These are phyloP conservation scores for Yamadazyma sp. DNA, from an alignment of 1,139 yeast genomes.

Conservation along the genomic window DNA sequence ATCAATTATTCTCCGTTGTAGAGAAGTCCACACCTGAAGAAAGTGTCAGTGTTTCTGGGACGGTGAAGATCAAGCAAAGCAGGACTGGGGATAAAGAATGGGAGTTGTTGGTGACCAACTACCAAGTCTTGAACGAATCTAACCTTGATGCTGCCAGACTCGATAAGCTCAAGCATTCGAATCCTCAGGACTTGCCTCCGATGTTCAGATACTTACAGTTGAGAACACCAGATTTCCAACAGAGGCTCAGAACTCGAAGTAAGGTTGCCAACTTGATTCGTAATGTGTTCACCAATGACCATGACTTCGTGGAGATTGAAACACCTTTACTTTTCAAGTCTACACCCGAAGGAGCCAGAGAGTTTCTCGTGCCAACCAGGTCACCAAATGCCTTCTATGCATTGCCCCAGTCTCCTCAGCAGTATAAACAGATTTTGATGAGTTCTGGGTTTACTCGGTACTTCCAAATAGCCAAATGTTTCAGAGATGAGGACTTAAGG, in stretches of 20 bases:
- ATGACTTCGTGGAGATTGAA: constrained; percentile 77
- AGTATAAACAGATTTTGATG: constrained; percentile 90
- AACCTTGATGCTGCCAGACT: constrained; percentile 70
- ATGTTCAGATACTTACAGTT: constrained; percentile 80
- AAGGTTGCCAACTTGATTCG: constrained; percentile 59
- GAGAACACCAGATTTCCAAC: constrained; percentile 61
- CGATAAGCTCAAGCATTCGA: constrained; percentile 52
- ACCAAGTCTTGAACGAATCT: constrained; percentile 65
- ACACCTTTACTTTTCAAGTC: constrained; percentile 92
- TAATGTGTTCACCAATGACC: constrained; percentile 39
- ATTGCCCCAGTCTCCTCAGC: constrained; percentile 96
- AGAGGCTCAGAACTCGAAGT: constrained; percentile 61
- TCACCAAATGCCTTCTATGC: constrained; percentile 69
- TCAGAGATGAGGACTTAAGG: constrained; percentile 92
- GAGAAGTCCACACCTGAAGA: constrained; percentile 64
- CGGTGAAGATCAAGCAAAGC: constrained; percentile 34
- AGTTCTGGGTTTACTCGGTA: constrained; percentile 87
- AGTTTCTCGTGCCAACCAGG: constrained; percentile 90
- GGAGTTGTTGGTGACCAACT: constrained; percentile 57
- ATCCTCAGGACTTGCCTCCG: constrained; percentile 64
- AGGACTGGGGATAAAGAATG: constrained; percentile 30
- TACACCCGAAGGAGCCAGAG: constrained; percentile 98
- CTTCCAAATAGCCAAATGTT: constrained; percentile 90
- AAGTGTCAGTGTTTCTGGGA: constrained; percentile 70
- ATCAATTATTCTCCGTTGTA: constrained; percentile 39